Conservation (phyloP, 1,139 yeast genomes). For the Pichia sp. region DNA sequence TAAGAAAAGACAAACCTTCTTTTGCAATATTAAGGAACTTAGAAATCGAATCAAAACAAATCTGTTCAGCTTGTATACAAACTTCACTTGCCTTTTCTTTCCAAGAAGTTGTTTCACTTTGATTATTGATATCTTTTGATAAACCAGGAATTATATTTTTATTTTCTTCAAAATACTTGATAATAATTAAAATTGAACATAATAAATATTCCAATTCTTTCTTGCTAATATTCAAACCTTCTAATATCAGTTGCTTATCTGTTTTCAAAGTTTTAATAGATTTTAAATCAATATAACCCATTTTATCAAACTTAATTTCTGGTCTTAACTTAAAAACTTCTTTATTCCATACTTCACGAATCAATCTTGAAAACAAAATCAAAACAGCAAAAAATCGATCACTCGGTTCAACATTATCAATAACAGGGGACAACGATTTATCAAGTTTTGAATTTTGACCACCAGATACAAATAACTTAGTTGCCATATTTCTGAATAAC, state of each 20-base stretch:
- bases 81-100: conserved; percentile 47
- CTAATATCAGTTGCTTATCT: conserved; percentile 32
- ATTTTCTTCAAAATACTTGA: conserved; percentile 51
- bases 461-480: conserved; percentile 46
- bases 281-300: conserved; percentile 32
- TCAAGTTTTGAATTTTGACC: conserved; percentile 48
- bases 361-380: conserved; percentile 66
- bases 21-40: conserved; percentile 73
- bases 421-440: conserved; percentile 33
- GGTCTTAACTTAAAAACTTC: conserved; percentile 54
- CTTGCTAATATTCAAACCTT: conserved; percentile 46
- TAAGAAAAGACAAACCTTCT: conserved; percentile 83
- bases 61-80: conserved; percentile 85
- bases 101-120: conserved; percentile 24
- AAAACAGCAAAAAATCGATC: conserved; percentile 93
- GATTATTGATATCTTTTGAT: conserved; percentile 33
- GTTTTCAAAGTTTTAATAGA: conserved; percentile 42
- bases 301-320: conserved; percentile 38
- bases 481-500: conserved; percentile 43
- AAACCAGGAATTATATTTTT: conserved; percentile 63
- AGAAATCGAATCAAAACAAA: conserved; percentile 75
- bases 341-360: conserved; percentile 72
- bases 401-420: conserved; percentile 77
- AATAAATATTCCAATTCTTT: conserved; percentile 57
- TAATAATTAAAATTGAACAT: conserved; percentile 58